Evolutionary conservation across 73 alveolate genomes (phyloP), one percentile per base, ranked within the genome.

Genomic region (Paramecium caudatum): DNA sequence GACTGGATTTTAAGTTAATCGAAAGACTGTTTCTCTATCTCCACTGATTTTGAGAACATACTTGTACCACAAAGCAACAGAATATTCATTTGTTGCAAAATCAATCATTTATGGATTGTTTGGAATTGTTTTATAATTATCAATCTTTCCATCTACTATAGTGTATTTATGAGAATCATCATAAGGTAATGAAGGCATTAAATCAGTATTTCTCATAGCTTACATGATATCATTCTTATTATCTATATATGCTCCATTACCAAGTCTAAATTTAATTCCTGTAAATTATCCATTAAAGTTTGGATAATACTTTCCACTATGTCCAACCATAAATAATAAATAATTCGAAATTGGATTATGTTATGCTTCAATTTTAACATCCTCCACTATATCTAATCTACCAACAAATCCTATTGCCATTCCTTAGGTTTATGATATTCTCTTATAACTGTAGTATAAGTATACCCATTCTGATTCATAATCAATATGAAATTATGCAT

Each of bases 381-480:
- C 68, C 25, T 74, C 45, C 1, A 74, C 68, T 8, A 39, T 43
- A n/a, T 74, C 88, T 30, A 27, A 19, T 16, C 88, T 37, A 1
- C 43, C 62, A 10, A 27, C 55, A 74, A 21, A 74, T 16, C 70
- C 88, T 27, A 74, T 37, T 8, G 88, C 88, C n/a, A 41, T 25
- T n/a, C 88, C 88, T 74, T 30, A 6, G 6, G 88, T 43, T 43
- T 74, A 6, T 13, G 62, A 36, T 9, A 41, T 12, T 9, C 88
- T 7, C 19, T 45, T 45, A 27, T 74, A 74, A 27, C 55, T 27
- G 32, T 37, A 74, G 15, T 74, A 74, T 9, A 74, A 4, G 32
- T 74, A 74, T 0, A 74, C 88, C 88, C 88, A 74, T 45, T 74
- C 88, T 16, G 55, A 27, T 74, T 74, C 88, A 30, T 37, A 74